Conservation (phyloP, 2,329 filamentous ascomycete genomes). For the Diaporthe ampelina region DNA sequence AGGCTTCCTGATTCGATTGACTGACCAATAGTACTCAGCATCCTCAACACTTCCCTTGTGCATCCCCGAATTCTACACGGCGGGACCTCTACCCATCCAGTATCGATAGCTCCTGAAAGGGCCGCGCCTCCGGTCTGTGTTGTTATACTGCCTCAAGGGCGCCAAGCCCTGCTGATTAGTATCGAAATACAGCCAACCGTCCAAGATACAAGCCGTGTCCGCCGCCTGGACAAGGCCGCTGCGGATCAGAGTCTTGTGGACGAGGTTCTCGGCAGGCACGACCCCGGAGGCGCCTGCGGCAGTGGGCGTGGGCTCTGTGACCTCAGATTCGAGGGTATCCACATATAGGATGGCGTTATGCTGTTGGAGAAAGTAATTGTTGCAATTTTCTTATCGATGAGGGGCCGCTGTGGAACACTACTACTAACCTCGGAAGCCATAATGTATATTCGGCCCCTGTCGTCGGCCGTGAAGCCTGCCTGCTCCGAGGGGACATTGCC, state of each 20-base stretch:
- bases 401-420: not conserved
- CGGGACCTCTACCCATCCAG: constrained; percentile 5
- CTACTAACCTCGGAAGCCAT: constrained; percentile 16
- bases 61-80: not conserved
- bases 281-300: not conserved
- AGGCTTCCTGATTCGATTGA: not conserved
- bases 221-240: not conserved
- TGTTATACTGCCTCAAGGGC: constrained; percentile 13
- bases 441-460: not conserved
- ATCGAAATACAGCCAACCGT: constrained; percentile 8
- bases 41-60: not conserved
- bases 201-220: constrained; percentile 13
- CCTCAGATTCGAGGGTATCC: constrained; percentile 8
- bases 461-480: constrained; percentile 6
- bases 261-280: not conserved
- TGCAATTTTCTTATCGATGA: not conserved
- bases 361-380: not conserved
- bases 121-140: not conserved
- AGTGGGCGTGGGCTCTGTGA: not conserved
- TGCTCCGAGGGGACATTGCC: constrained; percentile 19
- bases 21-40: not conserved
- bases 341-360: constrained; percentile 10
- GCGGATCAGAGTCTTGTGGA: constrained; percentile 4
- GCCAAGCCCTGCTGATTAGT: constrained; percentile 12
- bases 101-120: constrained; percentile 19